Percentiles rank a stretch among this genome's conserved stretches.
Conservation (phyloP, 208 protist species). For the Crithidia acanthocephali region DNA sequence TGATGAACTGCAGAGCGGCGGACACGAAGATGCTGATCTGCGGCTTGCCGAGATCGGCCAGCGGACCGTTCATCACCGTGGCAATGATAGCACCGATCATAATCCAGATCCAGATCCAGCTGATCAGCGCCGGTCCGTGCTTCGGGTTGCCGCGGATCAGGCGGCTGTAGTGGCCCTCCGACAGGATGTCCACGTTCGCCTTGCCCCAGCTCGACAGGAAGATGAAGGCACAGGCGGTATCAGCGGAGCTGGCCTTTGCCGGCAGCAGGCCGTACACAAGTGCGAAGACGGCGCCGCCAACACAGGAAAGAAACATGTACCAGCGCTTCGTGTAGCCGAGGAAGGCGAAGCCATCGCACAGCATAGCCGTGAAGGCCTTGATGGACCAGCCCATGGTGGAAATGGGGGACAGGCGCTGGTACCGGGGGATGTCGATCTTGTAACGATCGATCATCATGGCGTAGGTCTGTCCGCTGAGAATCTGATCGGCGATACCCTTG, state of each 20-base stretch:
- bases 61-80: slow-evolving; percentile 40
- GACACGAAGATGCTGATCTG: slow-evolving; percentile 39
- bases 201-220: slow-evolving; percentile 45
- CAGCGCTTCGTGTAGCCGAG: slow-evolving; percentile 86
- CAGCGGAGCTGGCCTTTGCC: slow-evolving; percentile 22
- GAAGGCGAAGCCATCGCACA: slow-evolving; percentile 70
- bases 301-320: slow-evolving; percentile 48
- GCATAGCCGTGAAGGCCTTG: slow-evolving; percentile 61
- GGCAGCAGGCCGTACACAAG: slow-evolving; percentile 47
- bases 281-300: slow-evolving; percentile 30
- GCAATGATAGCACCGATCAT: slow-evolving; percentile 44
- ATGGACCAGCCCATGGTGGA: slow-evolving; percentile 47
- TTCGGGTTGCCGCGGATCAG: slow-evolving; percentile 36
- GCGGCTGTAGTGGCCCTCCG: slow-evolving; percentile 60
- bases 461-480: slow-evolving; percentile 30
- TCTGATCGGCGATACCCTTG: slow-evolving; percentile 43
- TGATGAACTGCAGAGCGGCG: slow-evolving; percentile 32
- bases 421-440: slow-evolving; percentile 20
- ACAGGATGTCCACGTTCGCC: slow-evolving; percentile 61
- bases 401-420: slow-evolving; percentile 42
- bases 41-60: slow-evolving; percentile 34
- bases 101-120: slow-evolving; percentile 59
- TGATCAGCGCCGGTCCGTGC: slow-evolving; percentile 39
- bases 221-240: slow-evolving; percentile 34
- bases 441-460: slow-evolving; percentile 46